phyloP scores from a whole-genome alignment of 371 early-diverging fungal species.

The Amoeboaphelidium occidentale region DNA sequence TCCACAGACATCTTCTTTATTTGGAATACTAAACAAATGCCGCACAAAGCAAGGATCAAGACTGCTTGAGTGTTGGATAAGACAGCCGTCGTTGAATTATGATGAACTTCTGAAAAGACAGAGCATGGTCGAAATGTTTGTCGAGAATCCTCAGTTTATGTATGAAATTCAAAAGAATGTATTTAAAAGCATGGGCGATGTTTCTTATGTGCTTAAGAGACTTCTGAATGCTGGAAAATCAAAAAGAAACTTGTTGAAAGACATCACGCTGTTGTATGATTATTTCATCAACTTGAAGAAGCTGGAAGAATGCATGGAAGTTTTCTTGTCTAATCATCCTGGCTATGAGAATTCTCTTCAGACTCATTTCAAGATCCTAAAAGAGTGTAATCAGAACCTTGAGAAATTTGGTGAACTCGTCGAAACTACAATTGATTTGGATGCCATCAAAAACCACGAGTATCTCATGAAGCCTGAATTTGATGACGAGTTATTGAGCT shows the following conservation, averaged over 20 bases:
- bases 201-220: background rate
- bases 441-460: slow-evolving; percentile 59
- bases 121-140: slow-evolving; percentile 47
- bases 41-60: slow-evolving; percentile 72
- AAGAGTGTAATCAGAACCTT: slow-evolving; percentile 25
- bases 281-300: background rate
- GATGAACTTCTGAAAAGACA: slow-evolving; percentile 47
- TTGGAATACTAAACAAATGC: slow-evolving; percentile 67
- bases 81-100: slow-evolving; percentile 61
- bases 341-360: background rate
- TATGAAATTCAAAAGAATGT: slow-evolving; percentile 25
- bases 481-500: slow-evolving; percentile 41
- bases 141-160: slow-evolving; percentile 34
- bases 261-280: slow-evolving; percentile 1
- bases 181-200: slow-evolving; percentile 7
- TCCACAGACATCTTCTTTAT: slow-evolving; percentile 24
- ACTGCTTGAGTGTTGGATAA: slow-evolving; percentile 70
- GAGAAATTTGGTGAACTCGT: slow-evolving; percentile 41
- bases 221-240: slow-evolving; percentile 9
- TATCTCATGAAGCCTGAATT: slow-evolving; percentile 65
- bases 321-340: background rate
- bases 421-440: slow-evolving; percentile 70
- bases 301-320: background rate
- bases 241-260: background rate
- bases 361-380: slow-evolving; percentile 1